Conservation (phyloP, 306 rosid genomes). For the Calophaca sinica region DNA sequence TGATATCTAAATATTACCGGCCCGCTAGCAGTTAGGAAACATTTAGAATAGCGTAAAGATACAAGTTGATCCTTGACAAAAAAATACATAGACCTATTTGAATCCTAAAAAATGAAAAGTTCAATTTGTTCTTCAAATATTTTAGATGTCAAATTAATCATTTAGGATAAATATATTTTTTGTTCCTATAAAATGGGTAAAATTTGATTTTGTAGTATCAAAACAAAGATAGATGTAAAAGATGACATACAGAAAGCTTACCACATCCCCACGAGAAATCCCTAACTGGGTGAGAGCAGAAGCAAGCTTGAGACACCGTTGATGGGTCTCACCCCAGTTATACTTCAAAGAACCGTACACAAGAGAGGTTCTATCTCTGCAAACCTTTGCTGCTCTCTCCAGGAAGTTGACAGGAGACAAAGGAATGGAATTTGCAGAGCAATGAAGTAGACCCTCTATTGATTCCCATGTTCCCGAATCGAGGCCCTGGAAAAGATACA, state of each 20-base stretch:
- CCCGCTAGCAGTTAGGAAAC: no score
- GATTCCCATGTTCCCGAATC: slow-evolving; percentile 43
- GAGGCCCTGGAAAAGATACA: slow-evolving; percentile 32
- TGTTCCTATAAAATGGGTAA: no score
- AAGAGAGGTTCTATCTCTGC: slow-evolving; percentile 64
- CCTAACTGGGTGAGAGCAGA: slow-evolving; percentile 72
- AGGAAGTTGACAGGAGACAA: slow-evolving; percentile 77
- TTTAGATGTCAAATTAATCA: no score
- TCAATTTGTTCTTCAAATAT: no score
- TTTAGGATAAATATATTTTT: no score
- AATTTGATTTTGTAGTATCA: no score
- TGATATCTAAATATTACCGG: no score
- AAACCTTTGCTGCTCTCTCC: slow-evolving; percentile 78
- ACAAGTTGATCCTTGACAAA: no score
- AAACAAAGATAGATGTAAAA: no score
- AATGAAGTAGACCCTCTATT: slow-evolving; percentile 66
- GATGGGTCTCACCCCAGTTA: slow-evolving; percentile 77
- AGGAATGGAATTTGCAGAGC: slow-evolving; percentile 71
- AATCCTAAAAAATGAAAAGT: no score
- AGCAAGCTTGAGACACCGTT: slow-evolving; percentile 73
- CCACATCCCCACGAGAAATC: slow-evolving; percentile 79
- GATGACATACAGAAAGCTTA: slow-evolving; percentile 40
- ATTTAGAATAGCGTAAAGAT: no score
- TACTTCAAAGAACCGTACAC: slow-evolving; percentile 61
- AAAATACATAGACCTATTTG: no score